These are phyloP conservation scores for Fusarium vanettenii DNA, from an alignment of 2,329 filamentous ascomycete species.

Conservation along the genomic window DNA sequence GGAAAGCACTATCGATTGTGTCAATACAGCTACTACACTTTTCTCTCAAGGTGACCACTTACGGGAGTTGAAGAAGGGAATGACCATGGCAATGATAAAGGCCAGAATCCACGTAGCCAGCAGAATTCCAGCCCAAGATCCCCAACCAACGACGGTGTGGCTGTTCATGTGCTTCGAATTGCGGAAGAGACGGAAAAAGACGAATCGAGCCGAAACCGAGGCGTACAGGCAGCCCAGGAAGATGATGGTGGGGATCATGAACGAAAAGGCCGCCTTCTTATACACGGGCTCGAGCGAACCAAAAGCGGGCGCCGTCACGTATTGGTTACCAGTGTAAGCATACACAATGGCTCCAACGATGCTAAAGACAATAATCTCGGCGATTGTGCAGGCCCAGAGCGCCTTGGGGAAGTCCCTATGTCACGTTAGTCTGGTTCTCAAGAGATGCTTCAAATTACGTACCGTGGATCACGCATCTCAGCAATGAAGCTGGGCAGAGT, in stretches of 20 bases:
- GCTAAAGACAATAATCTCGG: constrained; percentile 87
- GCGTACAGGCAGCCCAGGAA: constrained; percentile 93
- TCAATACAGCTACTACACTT: constrained; percentile 3
- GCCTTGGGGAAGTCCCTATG: constrained; percentile 88
- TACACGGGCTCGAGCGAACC: constrained; percentile 82
- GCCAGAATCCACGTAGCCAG: constrained; percentile 81
- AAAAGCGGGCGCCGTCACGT: constrained; percentile 89
- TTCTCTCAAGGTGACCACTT: constrained; percentile 42
- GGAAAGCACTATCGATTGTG: constrained; percentile 62
- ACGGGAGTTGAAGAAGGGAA: constrained; percentile 89
- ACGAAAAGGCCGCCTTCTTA: constrained; percentile 91
- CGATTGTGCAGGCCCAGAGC: constrained; percentile 89
- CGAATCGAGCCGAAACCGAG: constrained; percentile 87
- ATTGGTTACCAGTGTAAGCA: constrained; percentile 88
- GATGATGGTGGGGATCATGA: constrained; percentile 95
- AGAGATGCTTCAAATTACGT: constrained; percentile 18
- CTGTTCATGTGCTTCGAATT: constrained; percentile 82
- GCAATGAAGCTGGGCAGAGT: constrained; percentile 95
- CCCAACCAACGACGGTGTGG: constrained; percentile 87
- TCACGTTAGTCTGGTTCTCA: constrained; percentile 41
- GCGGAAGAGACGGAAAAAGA: constrained; percentile 91
- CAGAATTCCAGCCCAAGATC: constrained; percentile 80
- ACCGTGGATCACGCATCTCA: constrained; percentile 80
- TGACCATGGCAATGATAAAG: constrained; percentile 92
- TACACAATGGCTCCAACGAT: constrained; percentile 85